These are phyloP conservation scores for Monosporozyma aerobia DNA, from an alignment of 805 yeast genomes.

Conservation along the genomic window DNA sequence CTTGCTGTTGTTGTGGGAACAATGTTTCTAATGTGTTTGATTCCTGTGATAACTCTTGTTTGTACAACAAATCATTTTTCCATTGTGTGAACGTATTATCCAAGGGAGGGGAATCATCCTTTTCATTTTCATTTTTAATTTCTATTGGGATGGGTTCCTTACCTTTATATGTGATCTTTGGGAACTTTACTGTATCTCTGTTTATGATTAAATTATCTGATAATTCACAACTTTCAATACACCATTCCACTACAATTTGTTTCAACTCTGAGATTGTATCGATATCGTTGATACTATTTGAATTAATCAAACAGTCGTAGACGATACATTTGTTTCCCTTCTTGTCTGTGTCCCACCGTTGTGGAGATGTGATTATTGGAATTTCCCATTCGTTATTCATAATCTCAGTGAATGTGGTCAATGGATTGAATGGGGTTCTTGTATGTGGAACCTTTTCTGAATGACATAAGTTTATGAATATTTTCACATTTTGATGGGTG, in stretches of 20 bases:
- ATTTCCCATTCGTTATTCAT: constrained; percentile 75
- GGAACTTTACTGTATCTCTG: constrained; percentile 50
- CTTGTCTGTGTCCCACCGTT: constrained; percentile 52
- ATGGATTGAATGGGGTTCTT: constrained; percentile 42
- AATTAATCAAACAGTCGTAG: constrained; percentile 70
- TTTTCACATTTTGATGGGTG: constrained; percentile 36
- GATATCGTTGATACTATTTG: constrained; percentile 39
- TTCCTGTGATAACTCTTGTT: constrained; percentile 30
- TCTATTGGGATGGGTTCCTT: constrained; percentile 3
- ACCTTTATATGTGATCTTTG: constrained; percentile 70
- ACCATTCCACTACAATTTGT: constrained; percentile 70
- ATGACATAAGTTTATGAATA: constrained; percentile 72
- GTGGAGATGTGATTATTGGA: constrained; percentile 63
- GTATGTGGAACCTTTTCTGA: constrained; percentile 61
- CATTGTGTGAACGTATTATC: constrained; percentile 10
- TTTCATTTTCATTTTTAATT: constrained; percentile 35
- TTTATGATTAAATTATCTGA: constrained; percentile 36
- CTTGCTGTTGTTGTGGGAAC: constrained; percentile 13
- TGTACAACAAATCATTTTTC: constrained; percentile 15
- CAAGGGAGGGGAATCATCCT: constrained; percentile 24
- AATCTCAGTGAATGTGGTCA: constrained; percentile 49
- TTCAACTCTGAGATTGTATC: constrained; percentile 45
- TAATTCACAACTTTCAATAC: constrained; percentile 69
- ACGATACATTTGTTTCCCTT: constrained; percentile 57
- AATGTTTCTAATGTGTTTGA: constrained; percentile 19